Base-by-base conservation (phyloP, 75 land plant genomes). In the Pinus tabuliformis region DNA sequence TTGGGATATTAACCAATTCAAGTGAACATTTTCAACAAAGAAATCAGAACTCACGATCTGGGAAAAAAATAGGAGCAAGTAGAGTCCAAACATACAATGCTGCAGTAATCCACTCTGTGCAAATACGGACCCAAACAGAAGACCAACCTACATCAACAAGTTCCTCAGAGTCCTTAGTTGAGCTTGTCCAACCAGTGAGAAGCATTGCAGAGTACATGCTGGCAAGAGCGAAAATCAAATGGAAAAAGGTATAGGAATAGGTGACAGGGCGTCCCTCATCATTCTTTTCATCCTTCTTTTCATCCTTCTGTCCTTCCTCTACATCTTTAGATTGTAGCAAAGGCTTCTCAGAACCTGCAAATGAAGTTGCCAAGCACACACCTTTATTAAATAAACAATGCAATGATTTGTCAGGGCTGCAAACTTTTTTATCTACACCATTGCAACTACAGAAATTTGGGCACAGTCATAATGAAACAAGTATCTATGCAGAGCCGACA, bases 201-300 rank as follows among this genome's bases (percentile, higher is more conserved):
- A 97, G 98, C 99, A 97, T 97, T 52, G 98, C 98, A 6, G 99
- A 97, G 74, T 97, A 97, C 99, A 97, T 97, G 83, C 99, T 97
- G 12, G 99, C 99, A 7, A 97, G 89, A 0, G 92, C 97, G 78
- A 97, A 97, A 76, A 97, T 92, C 56, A 97, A 57, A 83, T 97
- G 93, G 89, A 97, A 97, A 83, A 97, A 97, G 30, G 98, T 81
- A 83, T 97, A 97, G n/a, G 95, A 94, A 63, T 97, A 97, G 14
- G 98, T 80, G 11, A 97, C 99, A 7, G 98, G 94, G 58, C 87
- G 90, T 0, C 91, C 66, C 73, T 84, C 88, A 15, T 91, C 90
- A 62, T 94, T 85, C 62, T 86, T 79, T 30, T 76, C 73, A 11
- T 89, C 92, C 65, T 96, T 86, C 73, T 86, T 79, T 30, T 76